Conservation (phyloP, 2,329 filamentous ascomycete genomes). For the Colletotrichum noveboracense region DNA sequence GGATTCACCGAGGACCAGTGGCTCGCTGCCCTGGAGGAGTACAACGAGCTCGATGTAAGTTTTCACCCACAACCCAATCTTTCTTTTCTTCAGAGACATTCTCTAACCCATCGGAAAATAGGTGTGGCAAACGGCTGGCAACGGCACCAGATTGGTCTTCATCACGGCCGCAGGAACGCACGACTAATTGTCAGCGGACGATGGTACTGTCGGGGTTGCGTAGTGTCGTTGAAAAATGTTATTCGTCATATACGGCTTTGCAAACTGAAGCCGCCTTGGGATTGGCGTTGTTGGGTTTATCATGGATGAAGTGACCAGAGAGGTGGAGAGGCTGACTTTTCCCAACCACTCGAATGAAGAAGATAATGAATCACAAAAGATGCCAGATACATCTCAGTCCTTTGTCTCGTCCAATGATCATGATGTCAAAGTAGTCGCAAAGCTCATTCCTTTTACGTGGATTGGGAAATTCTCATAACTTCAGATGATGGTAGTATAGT, state of each 20-base stretch:
- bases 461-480: not conserved
- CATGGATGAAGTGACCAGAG: not conserved
- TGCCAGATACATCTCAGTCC: not conserved
- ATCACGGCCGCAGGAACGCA: constrained; percentile 47
- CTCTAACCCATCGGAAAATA: constrained; percentile 48
- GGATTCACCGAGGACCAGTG: constrained; percentile 97
- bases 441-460: not conserved
- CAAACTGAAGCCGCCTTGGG: not conserved
- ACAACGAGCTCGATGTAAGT: constrained; percentile 88
- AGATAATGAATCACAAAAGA: not conserved
- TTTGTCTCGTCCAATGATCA: not conserved
- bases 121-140: constrained; percentile 81
- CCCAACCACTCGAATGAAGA: not conserved
- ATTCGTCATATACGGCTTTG: not conserved
- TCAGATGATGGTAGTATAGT: constrained; percentile 16
- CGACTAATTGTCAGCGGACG: not conserved
- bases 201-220: not conserved
- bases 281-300: not conserved
- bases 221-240: not conserved
- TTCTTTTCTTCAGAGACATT: not conserved
- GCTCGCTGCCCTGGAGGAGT: constrained; percentile 84
- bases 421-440: not conserved
- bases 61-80: not conserved
- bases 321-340: not conserved
- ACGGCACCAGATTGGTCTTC: constrained; percentile 74